phyloP scores from a whole-genome alignment of 2,329 filamentous ascomycete species.

The Diaporthe sp. region DNA sequence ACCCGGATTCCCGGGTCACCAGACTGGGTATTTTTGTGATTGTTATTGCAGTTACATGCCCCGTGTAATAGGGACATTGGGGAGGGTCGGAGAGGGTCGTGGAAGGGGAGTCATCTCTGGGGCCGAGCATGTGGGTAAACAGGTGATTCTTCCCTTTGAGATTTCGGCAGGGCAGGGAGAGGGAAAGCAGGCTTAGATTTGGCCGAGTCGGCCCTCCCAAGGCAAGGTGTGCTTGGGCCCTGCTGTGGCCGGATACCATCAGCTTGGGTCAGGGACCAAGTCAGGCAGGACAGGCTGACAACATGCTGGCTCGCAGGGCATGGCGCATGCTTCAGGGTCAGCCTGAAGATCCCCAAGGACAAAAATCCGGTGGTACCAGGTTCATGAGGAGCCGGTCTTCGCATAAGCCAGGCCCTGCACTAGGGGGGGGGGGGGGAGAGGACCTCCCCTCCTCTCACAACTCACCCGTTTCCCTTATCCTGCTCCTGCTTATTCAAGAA shows the following conservation, averaged over 20 bases:
- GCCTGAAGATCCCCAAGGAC: neutral
- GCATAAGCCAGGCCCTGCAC: neutral
- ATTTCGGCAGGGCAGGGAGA: neutral
- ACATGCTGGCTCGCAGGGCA: neutral
- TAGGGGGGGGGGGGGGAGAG: neutral
- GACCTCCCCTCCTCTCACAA: neutral
- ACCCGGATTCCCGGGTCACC: conserved; percentile 17
- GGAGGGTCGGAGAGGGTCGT: neutral
- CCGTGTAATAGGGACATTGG: neutral
- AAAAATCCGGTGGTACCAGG: conserved; percentile 8
- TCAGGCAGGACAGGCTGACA: neutral
- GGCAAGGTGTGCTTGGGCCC: conserved; percentile 18
- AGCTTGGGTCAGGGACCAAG: conserved; percentile 18
- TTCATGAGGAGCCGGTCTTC: neutral
- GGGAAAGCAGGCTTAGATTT: conserved; percentile 15
- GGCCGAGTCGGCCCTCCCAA: conserved; percentile 14
- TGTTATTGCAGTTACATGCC: neutral
- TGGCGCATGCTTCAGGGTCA: neutral
- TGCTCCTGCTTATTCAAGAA: conserved; percentile 28
- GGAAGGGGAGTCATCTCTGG: neutral
- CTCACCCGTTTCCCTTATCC: neutral
- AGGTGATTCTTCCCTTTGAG: conserved; percentile 16
- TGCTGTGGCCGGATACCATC: conserved; percentile 30
- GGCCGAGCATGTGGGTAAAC: conserved; percentile 23
- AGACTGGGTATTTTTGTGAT: neutral